Base-by-base conservation (phyloP, 2,329 filamentous ascomycete species). In the Xylogone sp. region DNA sequence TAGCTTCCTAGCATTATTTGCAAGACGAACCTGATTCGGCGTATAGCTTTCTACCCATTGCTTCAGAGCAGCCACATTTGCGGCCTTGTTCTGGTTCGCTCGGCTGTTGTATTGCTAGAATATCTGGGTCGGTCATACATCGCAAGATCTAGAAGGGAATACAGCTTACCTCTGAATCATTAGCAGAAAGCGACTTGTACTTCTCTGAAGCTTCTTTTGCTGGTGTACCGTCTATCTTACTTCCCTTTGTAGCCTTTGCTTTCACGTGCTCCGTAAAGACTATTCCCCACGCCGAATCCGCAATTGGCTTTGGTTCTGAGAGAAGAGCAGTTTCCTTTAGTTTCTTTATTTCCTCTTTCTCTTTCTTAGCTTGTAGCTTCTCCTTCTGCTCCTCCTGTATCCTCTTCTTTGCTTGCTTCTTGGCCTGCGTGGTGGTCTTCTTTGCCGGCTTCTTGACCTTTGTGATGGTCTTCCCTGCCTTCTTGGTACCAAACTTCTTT, bases 41-140 rank as follows among this genome's bases (percentile, higher is more conserved):
- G 79, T 79, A 61, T 83, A 67, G 2, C 65, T 68, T 27, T 75
- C 64, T 19, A 87, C 65, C 80, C 81, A 88, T 53, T 72, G 62
- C 24, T 76, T 69, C 61, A 76, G 78, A 13, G 69, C 70, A 19
- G 68, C 67, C 19, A 65, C 58, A 47, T 75, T 75, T 13, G 69
- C 66, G 42, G 68, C 71, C 19, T 65, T 74, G 57, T 73, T 75
- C 53, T 75, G 61, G 50, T 71, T 72, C 46, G 76, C 77, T 19
- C 75, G 57, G 46, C 78, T 74, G 58, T 78, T 75, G 63, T 77
- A 79, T 59, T 73, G 72, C 82, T 86, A 59, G 22, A n/a, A 49
- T 18, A 52, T 43, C 24, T 53, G 13, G 9, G 21, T 42, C 34
- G 6, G 58, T 24, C 21, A 21, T 46, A n/a, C 22, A 20, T 54